A percentile compares a stretch with the other conserved stretches of the same genome.
These are phyloP conservation scores for Tinospora cordifolia DNA, from an alignment of 164 flowering plant genomes.

Conservation along the genomic window DNA sequence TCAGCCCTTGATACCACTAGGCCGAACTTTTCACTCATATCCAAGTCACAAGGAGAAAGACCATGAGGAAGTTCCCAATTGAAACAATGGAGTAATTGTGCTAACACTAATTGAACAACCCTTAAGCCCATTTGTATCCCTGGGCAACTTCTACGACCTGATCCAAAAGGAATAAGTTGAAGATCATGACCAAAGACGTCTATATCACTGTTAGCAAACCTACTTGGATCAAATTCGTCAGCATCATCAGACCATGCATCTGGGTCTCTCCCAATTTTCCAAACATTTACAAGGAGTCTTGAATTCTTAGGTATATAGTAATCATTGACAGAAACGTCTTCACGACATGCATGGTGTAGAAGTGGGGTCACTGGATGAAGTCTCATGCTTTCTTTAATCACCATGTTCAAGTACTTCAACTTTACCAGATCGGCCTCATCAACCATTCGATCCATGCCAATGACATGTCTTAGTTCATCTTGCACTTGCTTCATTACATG, in stretches of 20 bases:
- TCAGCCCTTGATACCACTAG: no score
- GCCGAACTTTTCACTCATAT: no score
- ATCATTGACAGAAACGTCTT: constrained; percentile 14
- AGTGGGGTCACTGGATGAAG: constrained; percentile 22
- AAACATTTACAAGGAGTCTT: constrained; percentile 14
- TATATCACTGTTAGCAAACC: background rate
- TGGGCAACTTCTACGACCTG: no score
- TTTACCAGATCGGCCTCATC: constrained; percentile 13
- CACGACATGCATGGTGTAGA: constrained; percentile 15
- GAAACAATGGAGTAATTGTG: no score
- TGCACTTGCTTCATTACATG: background rate
- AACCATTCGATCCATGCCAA: constrained; percentile 11
- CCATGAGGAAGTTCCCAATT: no score
- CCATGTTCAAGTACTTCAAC: constrained; percentile 15
- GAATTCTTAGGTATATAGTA: constrained; percentile 17
- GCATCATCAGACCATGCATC: constrained; percentile 9
- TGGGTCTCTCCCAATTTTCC: constrained; percentile 21
- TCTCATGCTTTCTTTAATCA: constrained; percentile 22
- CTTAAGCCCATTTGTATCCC: no score
- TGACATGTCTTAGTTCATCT: background rate
- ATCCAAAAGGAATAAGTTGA: no score
- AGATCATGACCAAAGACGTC: background rate
- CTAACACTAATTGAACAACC: no score
- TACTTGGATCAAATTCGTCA: constrained; percentile 7
- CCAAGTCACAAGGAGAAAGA: no score